Evolutionary conservation across 2,329 filamentous ascomycete genomes (phyloP), one percentile per base, ranked within the genome.

Genomic region (Truncatella angustata): DNA sequence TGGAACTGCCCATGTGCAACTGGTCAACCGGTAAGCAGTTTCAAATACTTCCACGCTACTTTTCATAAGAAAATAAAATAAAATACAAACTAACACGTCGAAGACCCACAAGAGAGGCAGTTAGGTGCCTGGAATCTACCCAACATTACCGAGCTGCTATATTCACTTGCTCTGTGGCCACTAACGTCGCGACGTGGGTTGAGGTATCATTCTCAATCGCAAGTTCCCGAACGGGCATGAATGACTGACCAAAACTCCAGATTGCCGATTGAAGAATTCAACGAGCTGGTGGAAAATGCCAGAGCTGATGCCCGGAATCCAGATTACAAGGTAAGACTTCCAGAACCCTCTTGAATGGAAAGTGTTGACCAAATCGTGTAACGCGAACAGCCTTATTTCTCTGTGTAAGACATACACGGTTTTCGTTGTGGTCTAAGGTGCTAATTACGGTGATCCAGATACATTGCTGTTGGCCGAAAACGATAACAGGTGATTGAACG

Each of bases 1-100:
- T 91, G 54, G 82, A 77, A 47, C 67, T 91, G 47, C 87, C 86
- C 14, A 81, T 89, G 67, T 88, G 84, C 64, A 82, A 73, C 26
- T 91, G 88, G 88, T 76, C 85, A 18, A 81, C 66, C 57, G 79
- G 88, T 90, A 73, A 61, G 78, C 21, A 18, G 45, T 43, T 56
- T 46, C 46, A 5, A 24, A 34, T 14, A 23, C 48, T 32, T 7
- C 42, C 32, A 28, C 23, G 12, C 18, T 18, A 14, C 7, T 21
- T 20, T 11, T 10, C 37, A 20, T 3, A 40, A 21, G 18, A 21
- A 21, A 40, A 11, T 5, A 21, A 12, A 14, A 14, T 40, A 12
- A 11, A 10, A 21, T 10, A 46, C 14, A 24, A 10, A 21, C 16
- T 34, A 28, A 44, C 18, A 43, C 51, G 40, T 40, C 45, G 49